A percentile compares a stretch with the other conserved stretches of the same genome.
Conservation (phyloP, 306 rosid genomes). For the Pyrus pyrifolia region DNA sequence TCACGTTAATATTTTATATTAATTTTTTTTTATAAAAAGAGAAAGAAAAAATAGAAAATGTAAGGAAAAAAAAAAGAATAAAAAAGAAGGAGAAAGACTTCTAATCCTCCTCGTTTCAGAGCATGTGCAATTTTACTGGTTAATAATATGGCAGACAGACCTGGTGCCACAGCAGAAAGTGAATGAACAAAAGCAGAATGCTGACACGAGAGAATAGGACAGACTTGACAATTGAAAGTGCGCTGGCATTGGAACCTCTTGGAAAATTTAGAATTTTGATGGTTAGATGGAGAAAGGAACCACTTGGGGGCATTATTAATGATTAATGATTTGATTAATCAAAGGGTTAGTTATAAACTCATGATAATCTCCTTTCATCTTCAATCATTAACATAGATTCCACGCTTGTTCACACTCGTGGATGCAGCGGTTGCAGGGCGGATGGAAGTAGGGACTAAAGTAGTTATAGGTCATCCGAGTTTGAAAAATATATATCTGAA, state of each 20-base stretch:
- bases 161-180: not conserved
- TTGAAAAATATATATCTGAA: too few relatives aligned
- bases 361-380: not conserved
- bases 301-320: not conserved
- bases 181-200: not conserved
- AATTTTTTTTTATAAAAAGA: too few relatives aligned
- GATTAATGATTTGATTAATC: not conserved
- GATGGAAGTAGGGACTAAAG: too few relatives aligned
- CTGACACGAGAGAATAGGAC: slow-evolving; percentile 1
- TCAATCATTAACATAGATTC: not conserved
- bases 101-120: not conserved
- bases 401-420: not conserved
- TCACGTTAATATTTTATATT: too few relatives aligned
- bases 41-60: too few relatives aligned
- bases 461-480: too few relatives aligned
- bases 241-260: not conserved
- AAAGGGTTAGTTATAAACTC: not conserved
- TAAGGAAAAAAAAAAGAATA: too few relatives aligned
- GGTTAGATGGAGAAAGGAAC: not conserved
- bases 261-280: not conserved
- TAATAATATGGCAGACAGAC: not conserved
- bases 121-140: not conserved
- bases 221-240: not conserved
- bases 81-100: too few relatives aligned
- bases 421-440: too few relatives aligned